Conservation (phyloP, 2,329 filamentous ascomycete species). For the Penicillium rolfsii region DNA sequence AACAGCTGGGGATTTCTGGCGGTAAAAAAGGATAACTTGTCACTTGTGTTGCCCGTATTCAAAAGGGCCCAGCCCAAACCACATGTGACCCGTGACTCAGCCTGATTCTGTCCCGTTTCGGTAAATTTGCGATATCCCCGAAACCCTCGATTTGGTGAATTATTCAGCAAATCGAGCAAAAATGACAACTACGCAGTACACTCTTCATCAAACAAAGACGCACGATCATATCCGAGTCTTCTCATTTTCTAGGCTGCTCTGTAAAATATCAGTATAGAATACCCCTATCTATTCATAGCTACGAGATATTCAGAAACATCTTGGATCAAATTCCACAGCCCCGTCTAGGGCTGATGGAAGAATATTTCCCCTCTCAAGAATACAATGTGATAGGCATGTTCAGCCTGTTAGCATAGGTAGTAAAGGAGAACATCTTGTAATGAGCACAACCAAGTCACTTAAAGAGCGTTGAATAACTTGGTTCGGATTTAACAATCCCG, state of each 20-base stretch:
- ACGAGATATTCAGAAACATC: background rate
- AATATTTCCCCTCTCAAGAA: background rate
- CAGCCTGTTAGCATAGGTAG: too few relatives aligned
- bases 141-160: background rate
- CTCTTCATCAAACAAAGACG: background rate
- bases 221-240: background rate
- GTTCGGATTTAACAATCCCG: background rate
- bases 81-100: conserved; percentile 18
- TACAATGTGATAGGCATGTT: background rate
- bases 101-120: background rate
- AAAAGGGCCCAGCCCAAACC: conserved; percentile 1
- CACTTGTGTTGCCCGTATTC: background rate
- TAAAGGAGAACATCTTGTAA: too few relatives aligned
- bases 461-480: too few relatives aligned
- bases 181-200: too few relatives aligned
- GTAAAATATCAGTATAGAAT: background rate
- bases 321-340: background rate
- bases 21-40: background rate
- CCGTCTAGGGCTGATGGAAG: background rate
- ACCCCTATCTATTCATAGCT: background rate
- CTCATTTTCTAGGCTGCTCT: background rate
- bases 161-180: background rate
- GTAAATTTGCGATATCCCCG: conserved; percentile 4
- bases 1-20: background rate
- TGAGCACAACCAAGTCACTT: too few relatives aligned